Evolutionary conservation across 1,284 basidiomycete species (phyloP).

Genomic region (Porodaedalea pini): DNA sequence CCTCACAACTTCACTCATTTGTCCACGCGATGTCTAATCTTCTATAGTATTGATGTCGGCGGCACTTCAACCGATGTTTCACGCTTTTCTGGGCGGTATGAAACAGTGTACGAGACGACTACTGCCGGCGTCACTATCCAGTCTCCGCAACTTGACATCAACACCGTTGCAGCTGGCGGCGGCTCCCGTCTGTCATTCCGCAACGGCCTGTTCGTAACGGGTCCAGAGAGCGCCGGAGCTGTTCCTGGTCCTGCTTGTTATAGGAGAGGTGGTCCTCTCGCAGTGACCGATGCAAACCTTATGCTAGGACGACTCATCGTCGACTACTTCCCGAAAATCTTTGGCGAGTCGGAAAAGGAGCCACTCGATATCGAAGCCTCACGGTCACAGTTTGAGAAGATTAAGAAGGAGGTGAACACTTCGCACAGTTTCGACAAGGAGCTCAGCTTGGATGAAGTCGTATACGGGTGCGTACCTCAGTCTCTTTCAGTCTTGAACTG

Average conservation of each 20-base stretch:
- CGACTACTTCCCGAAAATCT: conserved; percentile 83
- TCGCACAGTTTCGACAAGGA: conserved; percentile 51
- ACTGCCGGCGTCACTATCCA: conserved; percentile 90
- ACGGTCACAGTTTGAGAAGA: conserved; percentile 55
- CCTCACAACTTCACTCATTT: background rate
- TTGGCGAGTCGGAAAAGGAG: conserved; percentile 82
- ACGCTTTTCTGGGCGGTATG: conserved; percentile 81
- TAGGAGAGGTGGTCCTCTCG: conserved; percentile 80
- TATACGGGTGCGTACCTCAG: conserved; percentile 63
- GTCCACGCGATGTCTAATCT: conserved; percentile 12
- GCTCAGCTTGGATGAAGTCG: conserved; percentile 79
- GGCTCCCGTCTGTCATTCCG: conserved; percentile 79
- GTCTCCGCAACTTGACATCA: conserved; percentile 84
- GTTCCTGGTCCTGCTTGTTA: conserved; percentile 85
- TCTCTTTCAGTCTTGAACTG: background rate
- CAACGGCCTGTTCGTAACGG: conserved; percentile 80
- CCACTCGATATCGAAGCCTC: conserved; percentile 74
- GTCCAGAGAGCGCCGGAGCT: conserved; percentile 81
- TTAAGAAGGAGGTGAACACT: conserved; percentile 67
- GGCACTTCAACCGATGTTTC: conserved; percentile 92
- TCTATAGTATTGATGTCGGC: conserved; percentile 66
- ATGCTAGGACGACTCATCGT: conserved; percentile 81
- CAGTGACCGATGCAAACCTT: conserved; percentile 86
- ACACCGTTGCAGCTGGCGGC: conserved; percentile 86
- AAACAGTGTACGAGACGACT: conserved; percentile 87